Evolutionary conservation across 768 basidiomycete genomes (phyloP), one percentile per base, ranked within the genome.

Genomic region (Mycena maculata): DNA sequence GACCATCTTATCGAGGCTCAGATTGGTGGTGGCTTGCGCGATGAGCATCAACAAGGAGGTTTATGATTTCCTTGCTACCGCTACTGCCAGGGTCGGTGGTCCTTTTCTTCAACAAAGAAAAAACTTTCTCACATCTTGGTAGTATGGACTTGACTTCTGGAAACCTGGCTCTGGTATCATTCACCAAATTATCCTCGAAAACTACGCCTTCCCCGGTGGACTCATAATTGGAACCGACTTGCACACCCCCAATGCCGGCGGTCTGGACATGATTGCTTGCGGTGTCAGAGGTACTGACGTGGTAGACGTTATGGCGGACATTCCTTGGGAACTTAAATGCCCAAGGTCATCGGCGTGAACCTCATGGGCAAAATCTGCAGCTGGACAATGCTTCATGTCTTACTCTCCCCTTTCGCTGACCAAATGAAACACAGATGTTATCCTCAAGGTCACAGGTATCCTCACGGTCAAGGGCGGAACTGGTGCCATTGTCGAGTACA

Each of bases 161-260:
- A 95, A 92, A 83, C 96, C 97, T 49, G 97, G 98, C 73, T 96
- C 95, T 74, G 97, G 97, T 83, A 99, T 99, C 80, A 98, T 99
- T 72, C 95, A 96, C 81, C 96, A 99, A 84, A 99, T 99, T 77
- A 95, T 99, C 77, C 88, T 99, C 75, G 97, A 99, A 81, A 98
- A 99, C 86, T 99, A 99, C 79, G 98, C 96, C 4, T 96, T 98
- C 90, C 97, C 97, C 59, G 97, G 97, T 84, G 94, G 96, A 75
- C 87, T 99, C 65, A 99, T 99, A 98, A 98, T 99, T 74, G 98
- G 98, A 79, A 99, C 97, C 63, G 98, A 99, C 84, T 99, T 97
- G 33, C 96, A 99, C 83, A 98, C 98, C 9, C 98, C 98, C 53
- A 99, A 99, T 77, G 98, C 98, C 68, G 98, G 98, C 79, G 98